phyloP scores from a whole-genome alignment of 768 basidiomycete genomes.

The Termitomyces sp. region DNA sequence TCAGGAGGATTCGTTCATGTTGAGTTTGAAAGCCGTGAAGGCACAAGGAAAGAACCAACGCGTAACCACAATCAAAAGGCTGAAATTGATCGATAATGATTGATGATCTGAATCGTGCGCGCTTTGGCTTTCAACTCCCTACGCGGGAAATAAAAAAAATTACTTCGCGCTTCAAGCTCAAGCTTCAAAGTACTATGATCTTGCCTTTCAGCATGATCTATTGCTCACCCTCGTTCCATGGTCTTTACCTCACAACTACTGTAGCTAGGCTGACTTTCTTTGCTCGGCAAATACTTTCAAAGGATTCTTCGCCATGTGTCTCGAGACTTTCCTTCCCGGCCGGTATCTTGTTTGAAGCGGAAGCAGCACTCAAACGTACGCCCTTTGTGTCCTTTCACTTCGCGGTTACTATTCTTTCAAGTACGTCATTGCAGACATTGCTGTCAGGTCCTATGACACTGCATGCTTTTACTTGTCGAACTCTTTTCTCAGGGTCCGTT shows the following conservation, averaged over 20 bases:
- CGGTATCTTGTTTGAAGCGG: not conserved
- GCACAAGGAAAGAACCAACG: not conserved
- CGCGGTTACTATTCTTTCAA: not conserved
- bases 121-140: not conserved
- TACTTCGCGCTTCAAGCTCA: no score
- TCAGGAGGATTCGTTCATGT: not conserved
- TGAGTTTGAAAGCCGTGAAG: not conserved
- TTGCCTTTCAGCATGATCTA: no score
- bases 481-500: no score
- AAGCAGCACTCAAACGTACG: not conserved
- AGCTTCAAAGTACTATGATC: no score
- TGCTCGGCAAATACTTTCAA: not conserved
- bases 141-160: not conserved
- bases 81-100: not conserved
- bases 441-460: not conserved
- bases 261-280: not conserved
- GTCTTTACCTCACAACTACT: no score
- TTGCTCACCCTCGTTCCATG: no score
- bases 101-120: not conserved
- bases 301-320: not conserved
- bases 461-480: not conserved
- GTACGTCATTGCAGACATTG: not conserved
- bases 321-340: not conserved
- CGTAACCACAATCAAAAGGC: not conserved
- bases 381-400: not conserved